These are phyloP conservation scores for Lolium perenne DNA, from an alignment of 176 grass and related monocot species.

Conservation along the genomic window DNA sequence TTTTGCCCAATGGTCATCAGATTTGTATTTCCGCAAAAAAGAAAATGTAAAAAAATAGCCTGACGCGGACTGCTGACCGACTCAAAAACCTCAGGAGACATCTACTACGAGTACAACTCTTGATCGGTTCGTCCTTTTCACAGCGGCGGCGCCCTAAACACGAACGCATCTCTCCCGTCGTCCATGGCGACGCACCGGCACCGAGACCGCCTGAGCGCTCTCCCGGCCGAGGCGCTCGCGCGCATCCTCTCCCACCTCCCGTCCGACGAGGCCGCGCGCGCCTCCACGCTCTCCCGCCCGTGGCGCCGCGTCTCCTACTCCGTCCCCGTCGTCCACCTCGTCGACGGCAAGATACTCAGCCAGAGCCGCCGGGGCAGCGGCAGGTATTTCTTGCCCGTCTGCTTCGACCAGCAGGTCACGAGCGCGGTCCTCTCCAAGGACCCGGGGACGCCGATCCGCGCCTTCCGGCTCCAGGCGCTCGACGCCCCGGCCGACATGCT, in stretches of 20 bases:
- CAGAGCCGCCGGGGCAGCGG: background rate
- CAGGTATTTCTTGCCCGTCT: background rate
- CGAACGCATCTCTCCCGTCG: background rate
- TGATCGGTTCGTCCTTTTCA: background rate
- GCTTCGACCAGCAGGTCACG: slow-evolving; percentile 21
- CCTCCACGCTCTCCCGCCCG: background rate
- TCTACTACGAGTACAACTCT: background rate
- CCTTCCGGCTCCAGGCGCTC: background rate
- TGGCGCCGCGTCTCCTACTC: background rate
- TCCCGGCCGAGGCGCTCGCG: background rate
- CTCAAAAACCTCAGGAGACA: no score
- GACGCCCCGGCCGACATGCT: background rate
- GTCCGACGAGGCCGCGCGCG: background rate
- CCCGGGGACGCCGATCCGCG: background rate
- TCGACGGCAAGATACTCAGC: background rate
- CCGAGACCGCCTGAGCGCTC: slow-evolving; percentile 24
- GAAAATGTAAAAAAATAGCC: no score
- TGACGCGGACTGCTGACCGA: no score
- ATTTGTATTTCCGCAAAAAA: no score
- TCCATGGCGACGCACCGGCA: background rate
- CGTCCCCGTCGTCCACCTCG: slow-evolving; percentile 26
- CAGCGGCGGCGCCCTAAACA: background rate
- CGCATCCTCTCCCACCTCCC: slow-evolving; percentile 5
- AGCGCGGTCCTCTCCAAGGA: background rate
- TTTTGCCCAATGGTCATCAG: no score